Conservation (phyloP, 352 stramenopile genomes). For the Pythium aristosporum region DNA sequence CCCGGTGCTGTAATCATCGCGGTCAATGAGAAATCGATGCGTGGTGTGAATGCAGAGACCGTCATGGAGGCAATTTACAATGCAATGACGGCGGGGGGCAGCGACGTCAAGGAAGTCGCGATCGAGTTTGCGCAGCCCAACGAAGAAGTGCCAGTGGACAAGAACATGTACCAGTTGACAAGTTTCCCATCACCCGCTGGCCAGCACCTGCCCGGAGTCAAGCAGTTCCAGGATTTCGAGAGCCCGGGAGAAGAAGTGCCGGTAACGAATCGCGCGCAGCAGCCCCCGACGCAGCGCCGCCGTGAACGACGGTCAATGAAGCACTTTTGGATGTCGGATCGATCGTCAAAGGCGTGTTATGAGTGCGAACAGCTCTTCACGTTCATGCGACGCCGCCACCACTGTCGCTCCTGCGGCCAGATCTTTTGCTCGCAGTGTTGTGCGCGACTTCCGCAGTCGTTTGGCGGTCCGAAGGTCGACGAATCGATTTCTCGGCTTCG, state of each 20-base stretch:
- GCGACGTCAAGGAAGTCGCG: slow-evolving; percentile 30
- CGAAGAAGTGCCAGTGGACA: slow-evolving; percentile 66
- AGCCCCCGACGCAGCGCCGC: slow-evolving; percentile 30
- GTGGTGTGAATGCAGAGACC: slow-evolving; percentile 45
- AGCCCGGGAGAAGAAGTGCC: slow-evolving; percentile 17
- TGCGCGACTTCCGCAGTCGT: slow-evolving; percentile 73
- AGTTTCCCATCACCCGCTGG: slow-evolving; percentile 72
- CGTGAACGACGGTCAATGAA: slow-evolving; percentile 70
- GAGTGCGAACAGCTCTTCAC: slow-evolving; percentile 84
- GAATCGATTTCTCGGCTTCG: slow-evolving; percentile 70
- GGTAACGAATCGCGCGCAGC: slow-evolving; percentile 6
- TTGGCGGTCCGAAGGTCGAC: slow-evolving; percentile 72
- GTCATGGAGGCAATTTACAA: slow-evolving; percentile 44
- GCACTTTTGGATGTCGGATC: slow-evolving; percentile 90
- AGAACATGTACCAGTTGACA: slow-evolving; percentile 66
- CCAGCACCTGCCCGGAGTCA: slow-evolving; percentile 59
- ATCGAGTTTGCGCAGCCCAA: slow-evolving; percentile 67
- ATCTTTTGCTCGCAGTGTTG: slow-evolving; percentile 87
- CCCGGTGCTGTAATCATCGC: slow-evolving; percentile 56
- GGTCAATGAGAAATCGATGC: slow-evolving; percentile 55
- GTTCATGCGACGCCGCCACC: slow-evolving; percentile 75
- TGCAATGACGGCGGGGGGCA: slow-evolving; percentile 8
- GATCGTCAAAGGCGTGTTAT: slow-evolving; percentile 79
- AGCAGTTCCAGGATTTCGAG: slow-evolving; percentile 44
- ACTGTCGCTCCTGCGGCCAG: slow-evolving; percentile 84